Evolutionary conservation across 805 yeast genomes (phyloP).

Genomic region (Suhomyces pyralidae): DNA sequence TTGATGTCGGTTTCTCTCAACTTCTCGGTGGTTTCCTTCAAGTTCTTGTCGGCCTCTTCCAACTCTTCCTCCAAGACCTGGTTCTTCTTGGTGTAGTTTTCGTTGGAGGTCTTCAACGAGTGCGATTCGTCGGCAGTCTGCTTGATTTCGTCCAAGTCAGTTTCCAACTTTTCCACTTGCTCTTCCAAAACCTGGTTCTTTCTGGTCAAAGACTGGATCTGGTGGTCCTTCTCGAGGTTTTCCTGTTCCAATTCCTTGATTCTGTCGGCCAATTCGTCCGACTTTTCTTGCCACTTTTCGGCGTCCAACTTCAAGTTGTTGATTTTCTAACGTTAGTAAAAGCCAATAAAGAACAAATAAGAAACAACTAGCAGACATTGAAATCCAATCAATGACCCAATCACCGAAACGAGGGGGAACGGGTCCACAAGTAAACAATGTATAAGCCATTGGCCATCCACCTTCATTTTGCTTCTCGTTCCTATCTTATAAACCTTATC

Average conservation of each 20-base stretch:
- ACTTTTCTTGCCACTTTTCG: slow-evolving; percentile 95
- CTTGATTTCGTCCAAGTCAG: slow-evolving; percentile 71
- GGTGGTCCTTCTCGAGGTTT: slow-evolving; percentile 87
- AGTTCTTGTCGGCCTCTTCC: slow-evolving; percentile 84
- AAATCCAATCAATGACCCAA: no score
- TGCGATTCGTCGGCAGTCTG: slow-evolving; percentile 87
- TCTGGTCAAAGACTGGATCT: slow-evolving; percentile 87
- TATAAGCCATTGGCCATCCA: no score
- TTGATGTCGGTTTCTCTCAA: slow-evolving; percentile 93
- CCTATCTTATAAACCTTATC: no score
- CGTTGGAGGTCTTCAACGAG: slow-evolving; percentile 84
- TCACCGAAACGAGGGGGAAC: not conserved
- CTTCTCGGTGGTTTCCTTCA: slow-evolving; percentile 90
- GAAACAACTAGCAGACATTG: no score
- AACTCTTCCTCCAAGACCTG: slow-evolving; percentile 85
- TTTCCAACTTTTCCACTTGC: slow-evolving; percentile 75
- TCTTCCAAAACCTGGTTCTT: slow-evolving; percentile 87
- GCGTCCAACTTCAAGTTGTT: slow-evolving; percentile 89
- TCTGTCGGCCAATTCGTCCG: slow-evolving; percentile 78
- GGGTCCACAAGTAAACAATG: no score
- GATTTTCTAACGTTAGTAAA: slow-evolving; percentile 57
- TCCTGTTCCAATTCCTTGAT: slow-evolving; percentile 93
- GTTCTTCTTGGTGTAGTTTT: slow-evolving; percentile 85
- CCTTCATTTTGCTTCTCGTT: no score
- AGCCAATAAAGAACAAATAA: no score